These are phyloP conservation scores for Globisporangium nodosum DNA, from an alignment of 352 stramenopile species.

Conservation along the genomic window DNA sequence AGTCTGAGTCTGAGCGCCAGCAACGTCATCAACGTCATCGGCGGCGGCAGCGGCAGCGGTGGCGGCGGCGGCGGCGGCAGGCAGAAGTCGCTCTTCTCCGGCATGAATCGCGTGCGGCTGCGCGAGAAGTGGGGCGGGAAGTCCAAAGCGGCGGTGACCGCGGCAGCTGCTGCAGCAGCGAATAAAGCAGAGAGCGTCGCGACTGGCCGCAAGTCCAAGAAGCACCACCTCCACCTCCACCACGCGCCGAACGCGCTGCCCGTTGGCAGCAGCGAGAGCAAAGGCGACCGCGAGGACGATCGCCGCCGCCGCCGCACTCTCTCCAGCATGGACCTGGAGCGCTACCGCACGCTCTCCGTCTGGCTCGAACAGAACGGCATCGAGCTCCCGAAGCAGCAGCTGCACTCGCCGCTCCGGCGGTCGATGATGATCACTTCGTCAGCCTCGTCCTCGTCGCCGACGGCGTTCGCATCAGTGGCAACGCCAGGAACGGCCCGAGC, in stretches of 20 bases:
- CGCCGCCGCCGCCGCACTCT: constrained; percentile 10
- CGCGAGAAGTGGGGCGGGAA: constrained; percentile 41
- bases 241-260: not conserved
- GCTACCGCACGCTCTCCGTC: constrained; percentile 33
- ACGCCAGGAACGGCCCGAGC: not conserved
- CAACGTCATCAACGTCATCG: constrained; percentile 3
- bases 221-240: constrained; percentile 13
- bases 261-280: constrained; percentile 12
- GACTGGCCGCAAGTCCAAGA: constrained; percentile 11
- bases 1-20: constrained; percentile 4
- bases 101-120: constrained; percentile 22
- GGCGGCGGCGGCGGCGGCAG: constrained; percentile 7
- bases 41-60: not conserved
- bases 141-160: constrained; percentile 8
- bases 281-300: constrained; percentile 10
- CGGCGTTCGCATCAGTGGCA: not conserved
- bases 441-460: not conserved
- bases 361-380: constrained; percentile 42
- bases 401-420: constrained; percentile 1
- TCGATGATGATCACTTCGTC: not conserved
- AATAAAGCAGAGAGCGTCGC: constrained; percentile 1
- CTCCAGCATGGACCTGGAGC: constrained; percentile 33
- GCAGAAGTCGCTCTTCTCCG: constrained; percentile 43
- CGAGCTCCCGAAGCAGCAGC: constrained; percentile 17
- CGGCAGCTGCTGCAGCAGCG: not conserved